Percentiles rank a stretch among this genome's conserved stretches.
These are phyloP conservation scores for Hymenoscyphus scutula DNA, from an alignment of 2,329 filamentous ascomycete species.

Conservation along the genomic window DNA sequence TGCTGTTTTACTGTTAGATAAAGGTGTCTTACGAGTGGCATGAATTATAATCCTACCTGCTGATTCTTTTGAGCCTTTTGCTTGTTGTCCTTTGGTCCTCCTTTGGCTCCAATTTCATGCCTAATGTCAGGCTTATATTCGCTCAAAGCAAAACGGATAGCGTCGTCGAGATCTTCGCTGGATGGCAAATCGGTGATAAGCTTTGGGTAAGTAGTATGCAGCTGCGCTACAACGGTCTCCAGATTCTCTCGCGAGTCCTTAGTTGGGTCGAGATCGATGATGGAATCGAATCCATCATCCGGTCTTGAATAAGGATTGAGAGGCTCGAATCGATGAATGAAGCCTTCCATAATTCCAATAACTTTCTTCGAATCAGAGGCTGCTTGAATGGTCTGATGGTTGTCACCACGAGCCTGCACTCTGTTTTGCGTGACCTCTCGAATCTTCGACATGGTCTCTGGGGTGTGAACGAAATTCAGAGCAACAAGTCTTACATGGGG, in stretches of 20 bases:
- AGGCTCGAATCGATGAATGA: constrained; percentile 81
- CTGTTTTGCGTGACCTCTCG: constrained; percentile 72
- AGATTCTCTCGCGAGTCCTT: constrained; percentile 80
- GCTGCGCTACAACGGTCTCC: constrained; percentile 68
- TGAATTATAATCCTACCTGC: constrained; percentile 19
- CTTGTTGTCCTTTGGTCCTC: constrained; percentile 36
- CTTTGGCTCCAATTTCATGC: constrained; percentile 65
- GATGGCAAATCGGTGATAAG: constrained; percentile 71
- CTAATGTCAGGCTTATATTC: constrained; percentile 75
- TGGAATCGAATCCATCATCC: constrained; percentile 76
- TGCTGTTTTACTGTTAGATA: constrained; percentile 14
- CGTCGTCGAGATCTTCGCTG: constrained; percentile 71
- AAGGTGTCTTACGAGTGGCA: neutral
- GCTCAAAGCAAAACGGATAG: constrained; percentile 71
- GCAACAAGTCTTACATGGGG: constrained; percentile 72
- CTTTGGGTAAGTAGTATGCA: constrained; percentile 76
- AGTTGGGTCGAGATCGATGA: constrained; percentile 81
- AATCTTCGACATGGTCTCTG: constrained; percentile 64
- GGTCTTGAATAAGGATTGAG: constrained; percentile 65
- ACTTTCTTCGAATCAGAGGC: constrained; percentile 71
- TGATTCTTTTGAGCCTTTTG: constrained; percentile 24
- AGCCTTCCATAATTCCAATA: constrained; percentile 90
- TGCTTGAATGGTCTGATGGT: constrained; percentile 96
- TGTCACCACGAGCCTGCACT: constrained; percentile 83
- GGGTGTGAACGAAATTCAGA: constrained; percentile 82